Evolutionary conservation across 805 yeast genomes (phyloP).

Genomic region (Henningerozyma blattae): DNA sequence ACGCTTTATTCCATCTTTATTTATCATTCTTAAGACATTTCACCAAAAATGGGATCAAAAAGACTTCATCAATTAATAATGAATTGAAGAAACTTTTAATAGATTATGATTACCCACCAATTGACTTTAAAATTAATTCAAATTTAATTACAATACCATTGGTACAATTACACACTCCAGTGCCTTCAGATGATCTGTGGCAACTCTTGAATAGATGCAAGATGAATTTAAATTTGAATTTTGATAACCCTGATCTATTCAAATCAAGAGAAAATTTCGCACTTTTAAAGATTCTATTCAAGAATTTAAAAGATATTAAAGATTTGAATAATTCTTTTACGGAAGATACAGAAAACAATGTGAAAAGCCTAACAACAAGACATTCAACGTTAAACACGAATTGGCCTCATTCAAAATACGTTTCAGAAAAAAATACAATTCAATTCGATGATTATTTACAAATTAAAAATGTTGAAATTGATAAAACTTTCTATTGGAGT

Average conservation of each 20-base stretch:
- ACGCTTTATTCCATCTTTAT: conserved; percentile 69
- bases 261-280: conserved; percentile 65
- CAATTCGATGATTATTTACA: neutral
- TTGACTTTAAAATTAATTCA: neutral
- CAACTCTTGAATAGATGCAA: conserved; percentile 1
- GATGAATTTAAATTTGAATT: conserved; percentile 49
- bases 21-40: conserved; percentile 64
- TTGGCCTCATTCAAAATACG: neutral
- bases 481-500: conserved; percentile 41
- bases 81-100: neutral
- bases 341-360: neutral
- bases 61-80: conserved; percentile 5
- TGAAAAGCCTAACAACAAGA: neutral
- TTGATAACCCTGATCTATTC: conserved; percentile 55
- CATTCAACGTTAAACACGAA: neutral
- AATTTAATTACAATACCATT: neutral
- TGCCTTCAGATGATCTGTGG: neutral
- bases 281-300: conserved; percentile 57
- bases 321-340: conserved; percentile 12
- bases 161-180: neutral
- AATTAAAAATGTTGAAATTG: neutral
- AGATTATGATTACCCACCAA: neutral
- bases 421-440: neutral
- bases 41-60: conserved; percentile 49
- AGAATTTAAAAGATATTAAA: conserved; percentile 33